Percentiles rank a stretch among this genome's conserved stretches.
These are phyloP conservation scores for Cladobotryum mycophilum DNA, from an alignment of 2,329 filamentous ascomycete genomes.

Conservation along the genomic window DNA sequence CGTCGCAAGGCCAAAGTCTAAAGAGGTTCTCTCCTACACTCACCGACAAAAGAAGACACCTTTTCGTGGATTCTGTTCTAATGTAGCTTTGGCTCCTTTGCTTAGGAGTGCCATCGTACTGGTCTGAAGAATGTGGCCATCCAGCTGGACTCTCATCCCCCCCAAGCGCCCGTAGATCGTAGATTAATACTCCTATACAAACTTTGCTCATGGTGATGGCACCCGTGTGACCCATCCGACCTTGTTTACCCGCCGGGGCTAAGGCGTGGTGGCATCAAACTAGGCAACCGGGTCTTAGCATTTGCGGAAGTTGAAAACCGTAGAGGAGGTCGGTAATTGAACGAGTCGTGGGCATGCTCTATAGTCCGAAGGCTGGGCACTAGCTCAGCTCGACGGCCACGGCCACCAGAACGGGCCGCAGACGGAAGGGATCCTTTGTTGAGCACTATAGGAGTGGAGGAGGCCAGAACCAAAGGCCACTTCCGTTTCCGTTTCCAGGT, in stretches of 20 bases:
- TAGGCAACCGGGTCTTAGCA: not conserved
- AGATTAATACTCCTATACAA: too few species aligned
- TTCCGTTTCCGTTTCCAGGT: too few species aligned
- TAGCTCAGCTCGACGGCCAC: conserved; percentile 15
- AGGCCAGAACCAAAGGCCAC: not conserved
- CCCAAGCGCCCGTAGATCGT: too few species aligned
- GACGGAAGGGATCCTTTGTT: conserved; percentile 10
- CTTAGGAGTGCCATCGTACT: too few species aligned
- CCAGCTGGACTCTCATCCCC: too few species aligned
- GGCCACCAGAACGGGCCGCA: conserved; percentile 23
- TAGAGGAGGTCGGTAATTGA: not conserved
- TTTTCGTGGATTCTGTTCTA: too few species aligned
- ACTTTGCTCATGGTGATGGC: too few species aligned
- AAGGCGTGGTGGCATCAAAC: conserved; percentile 18
- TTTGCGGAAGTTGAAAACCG: not conserved
- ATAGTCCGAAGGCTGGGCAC: conserved; percentile 3
- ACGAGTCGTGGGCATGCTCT: not conserved
- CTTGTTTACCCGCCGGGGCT: conserved; percentile 24
- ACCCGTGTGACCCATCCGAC: conserved; percentile 18
- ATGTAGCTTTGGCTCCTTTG: too few species aligned
- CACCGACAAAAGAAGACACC: too few species aligned
- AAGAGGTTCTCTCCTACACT: too few species aligned
- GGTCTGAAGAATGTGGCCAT: too few species aligned
- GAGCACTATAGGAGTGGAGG: not conserved
- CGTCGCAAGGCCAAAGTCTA: too few species aligned